Evolutionary conservation across 164 flowering plant genomes (phyloP).

Genomic region (Liriodendron chinense): DNA sequence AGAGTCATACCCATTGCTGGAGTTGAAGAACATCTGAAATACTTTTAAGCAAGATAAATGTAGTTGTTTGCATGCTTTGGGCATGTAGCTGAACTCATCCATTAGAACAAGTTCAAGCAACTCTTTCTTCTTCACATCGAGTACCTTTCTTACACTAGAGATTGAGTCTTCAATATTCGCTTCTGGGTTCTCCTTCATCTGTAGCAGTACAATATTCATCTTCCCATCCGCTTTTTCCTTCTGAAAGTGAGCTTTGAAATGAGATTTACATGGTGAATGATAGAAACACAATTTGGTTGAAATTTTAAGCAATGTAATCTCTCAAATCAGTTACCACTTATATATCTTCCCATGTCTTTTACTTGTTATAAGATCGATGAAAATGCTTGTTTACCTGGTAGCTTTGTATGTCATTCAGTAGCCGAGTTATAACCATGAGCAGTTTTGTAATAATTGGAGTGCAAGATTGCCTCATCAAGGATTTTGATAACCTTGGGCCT

Average conservation of each 20-base stretch:
- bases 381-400: not conserved
- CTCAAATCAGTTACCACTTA: too few relatives aligned
- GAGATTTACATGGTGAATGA: not conserved
- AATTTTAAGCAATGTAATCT: too few relatives aligned
- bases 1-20: constrained; percentile 34
- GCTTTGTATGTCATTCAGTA: constrained; percentile 27
- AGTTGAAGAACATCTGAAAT: constrained; percentile 47
- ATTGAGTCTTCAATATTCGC: constrained; percentile 30
- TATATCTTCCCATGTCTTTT: too few relatives aligned
- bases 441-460: constrained; percentile 24
- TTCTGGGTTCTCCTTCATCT: constrained; percentile 33
- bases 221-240: constrained; percentile 44
- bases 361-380: too few relatives aligned
- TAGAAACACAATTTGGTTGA: too few relatives aligned
- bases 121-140: constrained; percentile 28
- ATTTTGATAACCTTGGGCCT: not conserved
- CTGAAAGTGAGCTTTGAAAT: constrained; percentile 21
- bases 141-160: constrained; percentile 16
- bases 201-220: constrained; percentile 28
- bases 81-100: constrained; percentile 15
- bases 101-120: constrained; percentile 31
- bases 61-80: constrained; percentile 19
- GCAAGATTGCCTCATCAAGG: not conserved
- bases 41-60: constrained; percentile 33
- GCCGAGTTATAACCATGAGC: constrained; percentile 35